These are phyloP conservation scores for Neonectria neomacrospora DNA, from an alignment of 2,329 filamentous ascomycete genomes.

Conservation along the genomic window DNA sequence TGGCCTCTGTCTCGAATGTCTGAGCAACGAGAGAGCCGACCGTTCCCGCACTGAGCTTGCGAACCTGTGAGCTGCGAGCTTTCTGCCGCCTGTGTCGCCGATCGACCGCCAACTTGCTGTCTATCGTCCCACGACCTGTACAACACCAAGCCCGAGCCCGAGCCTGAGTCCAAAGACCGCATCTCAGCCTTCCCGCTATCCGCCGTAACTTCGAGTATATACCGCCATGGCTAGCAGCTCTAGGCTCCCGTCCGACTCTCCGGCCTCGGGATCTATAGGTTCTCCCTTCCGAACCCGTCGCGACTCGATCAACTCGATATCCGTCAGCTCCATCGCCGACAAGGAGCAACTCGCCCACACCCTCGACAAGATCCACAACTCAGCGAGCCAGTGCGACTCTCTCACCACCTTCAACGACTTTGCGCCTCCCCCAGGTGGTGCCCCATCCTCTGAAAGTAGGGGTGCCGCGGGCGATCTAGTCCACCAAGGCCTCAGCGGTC, in stretches of 20 bases:
- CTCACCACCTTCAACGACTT: slow-evolving; percentile 97
- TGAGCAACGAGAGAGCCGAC: slow-evolving; percentile 28
- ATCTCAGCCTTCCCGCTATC: slow-evolving; percentile 10
- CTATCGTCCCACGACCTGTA: slow-evolving; percentile 5
- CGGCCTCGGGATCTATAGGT: slow-evolving; percentile 41
- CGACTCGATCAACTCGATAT: slow-evolving; percentile 55
- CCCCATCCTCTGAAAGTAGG: slow-evolving; percentile 72
- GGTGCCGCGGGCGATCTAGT: slow-evolving; percentile 77
- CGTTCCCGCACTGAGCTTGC: slow-evolving; percentile 22
- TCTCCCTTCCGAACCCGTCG: slow-evolving; percentile 52
- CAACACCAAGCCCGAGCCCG: slow-evolving; percentile 5
- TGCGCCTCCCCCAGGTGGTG: slow-evolving; percentile 72
- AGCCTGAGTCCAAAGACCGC: background rate
- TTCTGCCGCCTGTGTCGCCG: slow-evolving; percentile 12
- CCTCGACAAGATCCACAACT: slow-evolving; percentile 87
- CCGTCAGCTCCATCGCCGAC: slow-evolving; percentile 60
- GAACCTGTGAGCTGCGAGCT: slow-evolving; percentile 16
- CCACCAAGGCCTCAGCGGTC: slow-evolving; percentile 86
- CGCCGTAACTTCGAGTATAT: slow-evolving; percentile 9
- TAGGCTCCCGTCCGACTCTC: slow-evolving; percentile 46
- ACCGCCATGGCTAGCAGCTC: slow-evolving; percentile 44
- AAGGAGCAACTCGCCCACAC: slow-evolving; percentile 80
- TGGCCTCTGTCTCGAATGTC: slow-evolving; percentile 28
- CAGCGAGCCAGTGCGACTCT: slow-evolving; percentile 84
- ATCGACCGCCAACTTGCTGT: slow-evolving; percentile 12